Conservation (phyloP, 2,329 filamentous ascomycete genomes). For the Phialophora chinensis region DNA sequence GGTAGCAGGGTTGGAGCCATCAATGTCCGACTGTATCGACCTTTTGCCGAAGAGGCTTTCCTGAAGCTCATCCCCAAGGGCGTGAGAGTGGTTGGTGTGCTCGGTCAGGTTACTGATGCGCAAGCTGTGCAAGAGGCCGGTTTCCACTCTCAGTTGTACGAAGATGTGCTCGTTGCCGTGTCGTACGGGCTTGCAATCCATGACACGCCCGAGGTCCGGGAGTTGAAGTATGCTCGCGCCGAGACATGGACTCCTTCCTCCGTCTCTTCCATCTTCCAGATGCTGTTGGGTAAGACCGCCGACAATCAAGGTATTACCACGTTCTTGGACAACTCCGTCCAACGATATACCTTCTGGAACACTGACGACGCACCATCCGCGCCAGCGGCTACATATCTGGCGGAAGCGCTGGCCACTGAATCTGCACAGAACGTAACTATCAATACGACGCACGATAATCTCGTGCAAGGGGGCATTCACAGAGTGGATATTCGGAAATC, state of each 20-base stretch:
- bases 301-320: conserved; percentile 54
- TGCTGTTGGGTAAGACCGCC: conserved; percentile 51
- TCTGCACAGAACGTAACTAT: conserved; percentile 66
- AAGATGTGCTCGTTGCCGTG: conserved; percentile 86
- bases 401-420: conserved; percentile 65
- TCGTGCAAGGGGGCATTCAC: conserved; percentile 74
- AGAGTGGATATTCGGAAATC: conserved; percentile 86
- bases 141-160: conserved; percentile 83
- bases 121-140: conserved; percentile 74
- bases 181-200: conserved; percentile 75
- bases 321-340: conserved; percentile 60
- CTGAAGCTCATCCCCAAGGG: conserved; percentile 78
- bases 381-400: conserved; percentile 67
- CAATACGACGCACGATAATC: conserved; percentile 66
- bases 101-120: conserved; percentile 84
- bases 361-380: conserved; percentile 73
- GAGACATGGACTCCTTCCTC: conserved; percentile 65
- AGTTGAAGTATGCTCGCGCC: conserved; percentile 87
- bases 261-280: conserved; percentile 53
- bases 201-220: conserved; percentile 69
- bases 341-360: conserved; percentile 96
- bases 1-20: conserved; percentile 83
- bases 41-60: conserved; percentile 95
- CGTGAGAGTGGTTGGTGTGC: conserved; percentile 76
- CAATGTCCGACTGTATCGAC: conserved; percentile 90